phyloP scores from a whole-genome alignment of 2,329 filamentous ascomycete genomes.

The Xylaria polymorpha region DNA sequence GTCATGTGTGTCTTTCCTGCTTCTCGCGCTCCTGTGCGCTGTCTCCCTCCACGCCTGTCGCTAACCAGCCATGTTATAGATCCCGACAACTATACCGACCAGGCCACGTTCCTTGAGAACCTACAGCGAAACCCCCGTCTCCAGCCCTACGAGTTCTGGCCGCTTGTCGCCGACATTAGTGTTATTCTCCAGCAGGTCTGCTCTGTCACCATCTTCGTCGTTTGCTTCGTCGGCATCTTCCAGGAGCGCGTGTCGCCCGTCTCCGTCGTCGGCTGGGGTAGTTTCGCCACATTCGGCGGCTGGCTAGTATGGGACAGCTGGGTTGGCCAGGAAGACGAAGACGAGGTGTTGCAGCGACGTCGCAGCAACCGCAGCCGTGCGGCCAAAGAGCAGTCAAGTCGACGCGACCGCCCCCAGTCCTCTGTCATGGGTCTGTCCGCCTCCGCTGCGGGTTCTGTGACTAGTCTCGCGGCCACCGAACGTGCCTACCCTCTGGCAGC shows the following conservation, averaged over 20 bases:
- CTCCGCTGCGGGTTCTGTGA: conserved; percentile 60
- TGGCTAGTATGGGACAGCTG: conserved; percentile 95
- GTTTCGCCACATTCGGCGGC: conserved; percentile 82
- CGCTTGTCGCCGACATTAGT: conserved; percentile 91
- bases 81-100: conserved; percentile 99
- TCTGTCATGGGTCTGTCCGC: conserved; percentile 40
- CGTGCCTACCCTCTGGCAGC: conserved; percentile 48
- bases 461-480: conserved; percentile 54
- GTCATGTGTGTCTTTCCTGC: conserved; percentile 70
- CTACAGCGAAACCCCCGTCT: conserved; percentile 93
- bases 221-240: conserved; percentile 91
- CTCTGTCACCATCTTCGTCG: conserved; percentile 92
- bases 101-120: conserved; percentile 94
- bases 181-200: conserved; percentile 98
- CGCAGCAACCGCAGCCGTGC: conserved; percentile 53
- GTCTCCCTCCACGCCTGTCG: conserved; percentile 9
- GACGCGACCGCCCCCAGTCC: conserved; percentile 46
- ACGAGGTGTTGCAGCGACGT: conserved; percentile 53
- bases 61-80: conserved; percentile 62
- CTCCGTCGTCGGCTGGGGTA: conserved; percentile 88
- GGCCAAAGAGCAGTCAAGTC: conserved; percentile 47
- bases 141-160: conserved; percentile 98
- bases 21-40: neutral
- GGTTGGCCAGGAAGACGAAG: conserved; percentile 72
- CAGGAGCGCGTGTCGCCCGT: conserved; percentile 88